Conservation (phyloP, 495 filamentous ascomycete species). For the Clavariopsis aquatica region DNA sequence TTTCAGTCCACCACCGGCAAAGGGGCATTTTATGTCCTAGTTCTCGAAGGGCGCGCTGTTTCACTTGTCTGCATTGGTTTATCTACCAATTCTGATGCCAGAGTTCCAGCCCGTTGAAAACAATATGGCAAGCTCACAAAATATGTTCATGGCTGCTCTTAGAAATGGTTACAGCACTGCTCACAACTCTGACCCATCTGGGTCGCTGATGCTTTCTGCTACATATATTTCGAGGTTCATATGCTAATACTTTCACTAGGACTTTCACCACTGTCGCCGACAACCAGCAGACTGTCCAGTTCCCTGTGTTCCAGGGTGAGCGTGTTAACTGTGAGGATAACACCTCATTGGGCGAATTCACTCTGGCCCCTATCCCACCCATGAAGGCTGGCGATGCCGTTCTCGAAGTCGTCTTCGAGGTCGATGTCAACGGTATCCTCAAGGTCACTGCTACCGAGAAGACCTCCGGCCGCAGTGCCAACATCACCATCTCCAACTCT, state of each 20-base stretch:
- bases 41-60: too few relatives aligned
- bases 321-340: constrained; percentile 99
- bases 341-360: constrained; percentile 98
- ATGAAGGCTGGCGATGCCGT: constrained; percentile 99
- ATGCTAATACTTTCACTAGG: background rate
- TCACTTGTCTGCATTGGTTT: too few relatives aligned
- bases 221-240: too few relatives aligned
- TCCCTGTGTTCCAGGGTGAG: constrained; percentile 90
- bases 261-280: constrained; percentile 98
- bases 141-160: too few relatives aligned
- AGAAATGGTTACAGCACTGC: too few relatives aligned
- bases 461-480: constrained; percentile 94
- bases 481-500: constrained; percentile 99
- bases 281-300: constrained; percentile 73
- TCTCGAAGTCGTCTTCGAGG: constrained; percentile 97
- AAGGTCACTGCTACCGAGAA: constrained; percentile 99
- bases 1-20: too few relatives aligned
- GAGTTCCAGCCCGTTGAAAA: too few relatives aligned
- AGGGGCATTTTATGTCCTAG: too few relatives aligned
- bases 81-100: too few relatives aligned
- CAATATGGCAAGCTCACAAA: too few relatives aligned
- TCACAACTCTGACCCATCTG: too few relatives aligned
- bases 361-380: constrained; percentile 90
- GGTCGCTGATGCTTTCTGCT: too few relatives aligned
- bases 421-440: constrained; percentile 99